phyloP scores from a whole-genome alignment of 1,139 yeast species.

The Zhuliangozyma blackwelliae region DNA sequence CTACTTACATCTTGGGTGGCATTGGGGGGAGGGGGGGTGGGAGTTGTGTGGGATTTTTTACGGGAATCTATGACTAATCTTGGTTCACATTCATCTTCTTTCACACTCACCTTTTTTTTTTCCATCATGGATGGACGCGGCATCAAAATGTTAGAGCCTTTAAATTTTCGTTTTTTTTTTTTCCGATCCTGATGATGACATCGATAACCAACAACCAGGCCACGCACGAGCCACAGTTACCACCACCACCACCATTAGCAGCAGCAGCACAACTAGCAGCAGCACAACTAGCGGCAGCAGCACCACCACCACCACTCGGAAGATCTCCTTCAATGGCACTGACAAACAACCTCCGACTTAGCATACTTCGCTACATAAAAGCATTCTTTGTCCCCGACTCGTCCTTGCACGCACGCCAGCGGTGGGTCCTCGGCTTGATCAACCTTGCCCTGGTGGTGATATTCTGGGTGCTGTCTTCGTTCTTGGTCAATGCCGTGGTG shows the following conservation, averaged over 20 bases:
- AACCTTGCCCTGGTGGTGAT: constrained; percentile 71
- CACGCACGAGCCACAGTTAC: too few relatives aligned
- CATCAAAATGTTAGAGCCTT: too few relatives aligned
- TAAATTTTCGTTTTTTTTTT: too few relatives aligned
- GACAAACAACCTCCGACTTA: constrained; percentile 6
- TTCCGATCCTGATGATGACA: too few relatives aligned
- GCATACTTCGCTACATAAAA: constrained; percentile 9
- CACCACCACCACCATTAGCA: too few relatives aligned
- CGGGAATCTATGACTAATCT: too few relatives aligned
- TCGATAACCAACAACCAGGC: too few relatives aligned
- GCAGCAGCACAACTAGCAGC: background rate
- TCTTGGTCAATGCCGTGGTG: constrained; percentile 68
- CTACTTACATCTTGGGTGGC: constrained; percentile 12
- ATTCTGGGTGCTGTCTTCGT: constrained; percentile 86
- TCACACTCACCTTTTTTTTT: too few relatives aligned
- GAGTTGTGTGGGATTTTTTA: background rate
- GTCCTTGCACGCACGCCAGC: constrained; percentile 22
- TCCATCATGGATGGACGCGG: too few relatives aligned
- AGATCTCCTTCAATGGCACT: background rate
- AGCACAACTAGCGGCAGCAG: background rate
- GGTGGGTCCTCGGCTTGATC: constrained; percentile 74
- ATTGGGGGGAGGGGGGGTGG: constrained; percentile 1
- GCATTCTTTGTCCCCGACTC: constrained; percentile 15
- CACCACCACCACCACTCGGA: background rate
- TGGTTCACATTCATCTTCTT: too few relatives aligned